phyloP scores from a whole-genome alignment of 1,284 basidiomycete genomes.

The Gomphus bonarii region DNA sequence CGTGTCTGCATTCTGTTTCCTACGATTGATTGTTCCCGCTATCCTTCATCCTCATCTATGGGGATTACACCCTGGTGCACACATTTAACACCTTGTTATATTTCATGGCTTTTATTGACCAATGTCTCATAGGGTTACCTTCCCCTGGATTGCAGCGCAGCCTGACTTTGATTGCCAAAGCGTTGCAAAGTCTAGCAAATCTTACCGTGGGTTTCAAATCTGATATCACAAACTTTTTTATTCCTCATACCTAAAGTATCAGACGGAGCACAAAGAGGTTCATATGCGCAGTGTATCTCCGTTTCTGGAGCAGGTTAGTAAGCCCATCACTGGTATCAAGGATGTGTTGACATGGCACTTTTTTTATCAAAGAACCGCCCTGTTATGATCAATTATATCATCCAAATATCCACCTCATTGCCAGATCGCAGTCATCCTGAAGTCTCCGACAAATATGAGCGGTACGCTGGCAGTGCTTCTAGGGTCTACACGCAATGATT shows the following conservation, averaged over 20 bases:
- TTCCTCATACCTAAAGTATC: background rate
- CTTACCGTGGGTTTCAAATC: slow-evolving; percentile 22
- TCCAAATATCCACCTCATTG: slow-evolving; percentile 51
- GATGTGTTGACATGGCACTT: background rate
- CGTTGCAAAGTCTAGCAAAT: slow-evolving; percentile 72
- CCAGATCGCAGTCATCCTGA: slow-evolving; percentile 23
- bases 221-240: background rate
- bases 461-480: slow-evolving; percentile 31
- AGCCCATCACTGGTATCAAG: background rate
- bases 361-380: slow-evolving; percentile 30
- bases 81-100: slow-evolving; percentile 11
- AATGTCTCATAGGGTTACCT: slow-evolving; percentile 42
- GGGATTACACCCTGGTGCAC: slow-evolving; percentile 50
- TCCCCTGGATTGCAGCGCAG: slow-evolving; percentile 56
- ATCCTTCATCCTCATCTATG: slow-evolving; percentile 72
- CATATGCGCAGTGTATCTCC: slow-evolving; percentile 6
- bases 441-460: slow-evolving; percentile 36
- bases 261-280: slow-evolving; percentile 9
- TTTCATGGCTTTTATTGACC: background rate
- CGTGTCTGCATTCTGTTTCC: slow-evolving; percentile 77
- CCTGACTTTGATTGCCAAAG: slow-evolving; percentile 68
- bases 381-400: slow-evolving; percentile 67
- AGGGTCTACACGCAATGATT: slow-evolving; percentile 23
- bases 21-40: slow-evolving; percentile 75
- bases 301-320: slow-evolving; percentile 8